Base-by-base conservation (phyloP, 2,329 filamentous ascomycete species). In the Elsinoe batatas region DNA sequence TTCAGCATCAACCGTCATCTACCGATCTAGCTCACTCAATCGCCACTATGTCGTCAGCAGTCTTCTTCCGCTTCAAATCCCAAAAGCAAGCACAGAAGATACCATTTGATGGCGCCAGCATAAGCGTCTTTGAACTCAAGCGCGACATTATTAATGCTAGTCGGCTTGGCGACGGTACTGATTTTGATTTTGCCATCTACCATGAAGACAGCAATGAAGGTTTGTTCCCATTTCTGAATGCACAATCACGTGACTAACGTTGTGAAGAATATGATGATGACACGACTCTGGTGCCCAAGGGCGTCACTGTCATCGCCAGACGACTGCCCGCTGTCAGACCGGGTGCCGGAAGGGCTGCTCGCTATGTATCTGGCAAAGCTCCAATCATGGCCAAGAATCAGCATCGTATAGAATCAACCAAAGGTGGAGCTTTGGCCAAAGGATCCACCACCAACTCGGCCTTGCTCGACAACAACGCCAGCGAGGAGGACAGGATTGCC, bases 11-110 rank as follows among this genome's bases (percentile, higher is more conserved):
- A 30, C 8, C 26, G 26, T 38, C 11, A 38, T n/a, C 13, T 38
- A 38, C 36, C 36, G 36, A 38, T 38, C 36, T 38, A 6, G 13
- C 42, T 33, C 30, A 35, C 26, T 30, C 26, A 8, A 30, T 13
- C 20, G 26, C 33, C 38, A 82, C 67, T 67, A 96, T 96, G 91
- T 83, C 89, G 69, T 95, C 93, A 57, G 97, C 91, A 63, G 93
- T 98, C 68, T 97, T 96, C 75, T 98, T 96, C 87, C 95, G 95
- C 76, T 98, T 98, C 84, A 97, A 96, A 76, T 97, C 91, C 64
- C 90, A 94, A 70, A 96, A 90, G 76, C 93, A 97, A 69, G 88
- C 90, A 58, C 89, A 89, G 57, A 84, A 91, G 68, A 90, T 98
- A 66, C 88, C 91, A 68, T 97, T 98, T 72, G 91, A 98, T 73